Evolutionary conservation across 2,329 filamentous ascomycete genomes (phyloP).

Genomic region (Microsporum canis): DNA sequence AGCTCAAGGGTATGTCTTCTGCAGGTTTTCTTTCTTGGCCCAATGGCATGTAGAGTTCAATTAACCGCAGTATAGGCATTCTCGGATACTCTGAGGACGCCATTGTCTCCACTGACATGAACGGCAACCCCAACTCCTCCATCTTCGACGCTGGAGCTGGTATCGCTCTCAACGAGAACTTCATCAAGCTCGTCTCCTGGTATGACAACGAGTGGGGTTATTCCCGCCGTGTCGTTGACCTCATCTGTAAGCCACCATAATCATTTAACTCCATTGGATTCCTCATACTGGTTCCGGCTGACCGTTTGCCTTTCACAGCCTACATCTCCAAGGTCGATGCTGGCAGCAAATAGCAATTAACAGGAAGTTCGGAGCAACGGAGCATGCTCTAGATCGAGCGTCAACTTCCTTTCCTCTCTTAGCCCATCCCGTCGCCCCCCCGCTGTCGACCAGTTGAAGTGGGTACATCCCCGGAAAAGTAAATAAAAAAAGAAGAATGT

Average conservation of each 20-base stretch:
- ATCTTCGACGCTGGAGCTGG: conserved; percentile 99
- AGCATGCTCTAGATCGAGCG: conserved; percentile 24
- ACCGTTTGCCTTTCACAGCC: conserved; percentile 36
- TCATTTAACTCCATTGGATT: background rate
- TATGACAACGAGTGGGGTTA: conserved; percentile 99
- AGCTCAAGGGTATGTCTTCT: conserved; percentile 63
- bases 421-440: background rate
- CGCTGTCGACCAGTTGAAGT: background rate
- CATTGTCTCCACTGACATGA: conserved; percentile 85
- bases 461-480: background rate
- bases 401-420: background rate
- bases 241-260: conserved; percentile 38
- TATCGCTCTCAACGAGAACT: conserved; percentile 97
- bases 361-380: conserved; percentile 22
- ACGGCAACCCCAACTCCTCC: conserved; percentile 85
- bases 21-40: background rate
- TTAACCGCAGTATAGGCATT: conserved; percentile 49
- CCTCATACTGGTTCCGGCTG: conserved; percentile 14
- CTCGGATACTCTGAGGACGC: conserved; percentile 96
- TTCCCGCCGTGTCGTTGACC: conserved; percentile 86
- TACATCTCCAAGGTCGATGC: conserved; percentile 67
- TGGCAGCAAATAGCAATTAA: conserved; percentile 31
- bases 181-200: conserved; percentile 97
- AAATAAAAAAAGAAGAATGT: conserved; percentile 1
- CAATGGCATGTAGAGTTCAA: background rate